Percentiles rank a stretch among this genome's conserved stretches.
These are phyloP conservation scores for Ustilago shanxiensis DNA, from an alignment of 1,284 basidiomycete species.

Conservation along the genomic window DNA sequence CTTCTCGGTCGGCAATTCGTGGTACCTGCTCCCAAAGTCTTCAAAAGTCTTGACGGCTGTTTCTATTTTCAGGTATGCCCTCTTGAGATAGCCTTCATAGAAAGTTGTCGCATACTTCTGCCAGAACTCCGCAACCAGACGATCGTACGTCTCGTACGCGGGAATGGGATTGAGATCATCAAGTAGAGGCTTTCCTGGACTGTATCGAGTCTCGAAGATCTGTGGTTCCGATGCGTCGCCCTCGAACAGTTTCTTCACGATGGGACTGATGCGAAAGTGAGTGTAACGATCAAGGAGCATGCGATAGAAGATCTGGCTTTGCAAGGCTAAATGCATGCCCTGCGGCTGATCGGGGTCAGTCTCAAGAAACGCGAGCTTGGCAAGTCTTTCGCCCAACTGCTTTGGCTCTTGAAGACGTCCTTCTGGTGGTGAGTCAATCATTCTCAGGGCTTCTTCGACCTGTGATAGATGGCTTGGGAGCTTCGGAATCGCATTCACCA, in stretches of 20 bases:
- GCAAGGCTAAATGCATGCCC: conserved; percentile 10
- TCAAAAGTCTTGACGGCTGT: background rate
- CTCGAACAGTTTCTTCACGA: background rate
- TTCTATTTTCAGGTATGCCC: background rate
- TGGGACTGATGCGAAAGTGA: background rate
- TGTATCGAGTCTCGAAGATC: background rate
- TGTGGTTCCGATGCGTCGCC: too few species aligned
- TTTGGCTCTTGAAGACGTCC: background rate
- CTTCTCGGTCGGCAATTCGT: conserved; percentile 11
- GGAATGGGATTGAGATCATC: background rate
- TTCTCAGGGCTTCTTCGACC: background rate
- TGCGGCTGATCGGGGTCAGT: conserved; percentile 2
- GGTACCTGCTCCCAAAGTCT: background rate
- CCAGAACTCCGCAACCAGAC: conserved; percentile 7
- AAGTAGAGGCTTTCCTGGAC: background rate
- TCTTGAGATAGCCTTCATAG: background rate
- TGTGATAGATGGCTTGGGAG: conserved; percentile 5
- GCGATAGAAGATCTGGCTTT: conserved; percentile 31
- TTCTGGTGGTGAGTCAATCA: background rate
- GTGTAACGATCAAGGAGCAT: conserved; percentile 20
- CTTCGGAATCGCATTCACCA: background rate
- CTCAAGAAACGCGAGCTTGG: conserved; percentile 9
- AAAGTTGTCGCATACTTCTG: background rate
- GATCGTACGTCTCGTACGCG: conserved; percentile 8
- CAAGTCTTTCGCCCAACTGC: conserved; percentile 1